Evolutionary conservation across 106 monocot genomes (phyloP), one percentile per base, ranked within the genome.

Genomic region (Amphibolis antarctica): DNA sequence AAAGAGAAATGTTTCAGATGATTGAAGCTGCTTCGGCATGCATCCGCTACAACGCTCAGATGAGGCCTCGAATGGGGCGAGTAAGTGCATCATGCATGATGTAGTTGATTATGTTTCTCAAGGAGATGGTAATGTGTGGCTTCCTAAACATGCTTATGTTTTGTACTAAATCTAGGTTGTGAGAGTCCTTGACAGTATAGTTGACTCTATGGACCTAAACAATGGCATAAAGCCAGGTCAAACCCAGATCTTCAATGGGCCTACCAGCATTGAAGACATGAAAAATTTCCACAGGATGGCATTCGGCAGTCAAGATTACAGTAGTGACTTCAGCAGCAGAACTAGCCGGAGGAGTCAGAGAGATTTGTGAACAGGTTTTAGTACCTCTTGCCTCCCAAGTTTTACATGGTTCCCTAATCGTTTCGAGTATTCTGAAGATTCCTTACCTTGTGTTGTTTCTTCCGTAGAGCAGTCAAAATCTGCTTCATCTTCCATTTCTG

Each of bases 11-110:
- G 96, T 76, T 86, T 61, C 77, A 76, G 45, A 96, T 96, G 86
- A 85, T 96, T 48, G 96, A 96, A 71, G 86, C 78, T 18, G 96
- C 96, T 1, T 80, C 89, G 12, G 96, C 96, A 21, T 89, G 89
- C 31, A 69, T 86, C 4, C 96, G 96, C 11, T 86, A 98, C 61
- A 90, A 90, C 9, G 89, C 84, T 64, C 24, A 84, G 42, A 86
- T 84, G 80, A 84, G 96, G 65, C 96, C 90, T 69, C 74, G 76
- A 66, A 87, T 98, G 96, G 78, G 90, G 55, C 80, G 78, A 73
- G 94, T 94, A 76, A 46, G 43, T 63, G 53, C 24, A 44, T 27
- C 28, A 36, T 59, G 25, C 27, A 12, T 62, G 62, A 10, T 36
- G 19, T 25, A 22, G 7, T 12, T 26, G 13, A 64, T n/a, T 25